A percentile compares a stretch with the other conserved stretches of the same genome.
Conservation (phyloP, 2,329 filamentous ascomycete species). For the Phyllosticta capitalensis region DNA sequence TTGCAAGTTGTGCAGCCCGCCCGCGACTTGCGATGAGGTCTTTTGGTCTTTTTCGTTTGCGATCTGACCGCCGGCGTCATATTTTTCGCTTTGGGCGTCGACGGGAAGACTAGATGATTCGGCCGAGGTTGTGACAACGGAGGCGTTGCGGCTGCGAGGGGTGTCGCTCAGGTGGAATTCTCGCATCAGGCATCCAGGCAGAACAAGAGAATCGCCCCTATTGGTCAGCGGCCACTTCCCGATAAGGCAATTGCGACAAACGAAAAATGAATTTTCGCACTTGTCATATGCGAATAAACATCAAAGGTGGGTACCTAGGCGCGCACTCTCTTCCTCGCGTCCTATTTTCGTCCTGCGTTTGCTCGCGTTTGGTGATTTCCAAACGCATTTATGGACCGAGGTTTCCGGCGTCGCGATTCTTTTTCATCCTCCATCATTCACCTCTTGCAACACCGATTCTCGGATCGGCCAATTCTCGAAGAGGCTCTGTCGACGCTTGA, state of each 20-base stretch:
- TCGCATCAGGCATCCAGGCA: not conserved
- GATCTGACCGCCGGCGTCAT: not conserved
- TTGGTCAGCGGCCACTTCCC: not conserved
- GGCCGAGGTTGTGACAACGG: not conserved
- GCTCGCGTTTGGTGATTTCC: not conserved
- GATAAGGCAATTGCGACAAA: not conserved
- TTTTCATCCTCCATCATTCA: not conserved
- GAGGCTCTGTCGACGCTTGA: not conserved
- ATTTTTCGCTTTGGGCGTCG: not conserved
- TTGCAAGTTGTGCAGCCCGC: not conserved
- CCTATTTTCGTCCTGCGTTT: not conserved
- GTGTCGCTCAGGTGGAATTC: not conserved
- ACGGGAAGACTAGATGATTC: not conserved
- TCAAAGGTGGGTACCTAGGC: not conserved
- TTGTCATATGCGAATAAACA: not conserved
- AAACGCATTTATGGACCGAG: not conserved
- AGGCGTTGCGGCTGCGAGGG: not conserved
- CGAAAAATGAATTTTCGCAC: not conserved
- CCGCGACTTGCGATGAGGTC: not conserved
- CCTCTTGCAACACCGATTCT: not conserved
- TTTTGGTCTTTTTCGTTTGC: not conserved
- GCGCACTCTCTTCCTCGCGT: not conserved
- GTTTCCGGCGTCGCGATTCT: not conserved
- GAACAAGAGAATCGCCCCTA: not conserved
- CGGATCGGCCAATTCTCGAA: not conserved